Base-by-base conservation (phyloP, 768 basidiomycete genomes). In the Filobasidium floriforme region DNA sequence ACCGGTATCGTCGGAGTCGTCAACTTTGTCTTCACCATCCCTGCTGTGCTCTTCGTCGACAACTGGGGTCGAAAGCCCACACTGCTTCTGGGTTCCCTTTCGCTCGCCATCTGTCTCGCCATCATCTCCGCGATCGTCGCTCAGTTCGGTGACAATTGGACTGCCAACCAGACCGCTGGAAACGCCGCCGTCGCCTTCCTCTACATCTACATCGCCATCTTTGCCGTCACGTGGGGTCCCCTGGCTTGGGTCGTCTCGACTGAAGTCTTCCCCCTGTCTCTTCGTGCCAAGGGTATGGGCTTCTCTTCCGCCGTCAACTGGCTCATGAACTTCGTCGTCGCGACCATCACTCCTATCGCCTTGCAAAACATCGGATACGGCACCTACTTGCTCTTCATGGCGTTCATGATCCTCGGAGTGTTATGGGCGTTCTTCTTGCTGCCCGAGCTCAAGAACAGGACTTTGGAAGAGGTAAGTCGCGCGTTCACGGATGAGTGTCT, bases 11-110 rank as follows among this genome's bases (percentile, higher is more conserved):
- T 89, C 61, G 89, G 89, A 49, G 85, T 89, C 71, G 87, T 84
- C 86, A 88, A 81, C 66, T 84, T 80, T 32, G 24, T 37, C 62
- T 40, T 26, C 41, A 65, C 88, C 0, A 87, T 90, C 66, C 89
- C 89, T 3, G 88, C 89, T 1, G 88, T 89, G 22, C 81, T 90
- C n/a, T 89, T 85, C 81, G 83, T 90, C 40, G 89, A 90, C 77
- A 84, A 87, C 68, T 72, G 86, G 28, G 89, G 88, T 24, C 84
- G 89, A 41, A 88, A 86, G 76, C 88, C 88, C 7, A 85, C 88
- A 51, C 46, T 60, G 9, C 69, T 67, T 54, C 66, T 60, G 32
- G 57, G 59, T n/a, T 70, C 73, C 46, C 62, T 32, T 26, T 65
- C 67, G 65, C 68, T 71, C 60, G 66, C 71, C 64, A 68, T 68